A percentile compares a stretch with the other conserved stretches of the same genome.
These are phyloP conservation scores for Tetrapyrgos nigripes DNA, from an alignment of 1,284 basidiomycete genomes.

Conservation along the genomic window DNA sequence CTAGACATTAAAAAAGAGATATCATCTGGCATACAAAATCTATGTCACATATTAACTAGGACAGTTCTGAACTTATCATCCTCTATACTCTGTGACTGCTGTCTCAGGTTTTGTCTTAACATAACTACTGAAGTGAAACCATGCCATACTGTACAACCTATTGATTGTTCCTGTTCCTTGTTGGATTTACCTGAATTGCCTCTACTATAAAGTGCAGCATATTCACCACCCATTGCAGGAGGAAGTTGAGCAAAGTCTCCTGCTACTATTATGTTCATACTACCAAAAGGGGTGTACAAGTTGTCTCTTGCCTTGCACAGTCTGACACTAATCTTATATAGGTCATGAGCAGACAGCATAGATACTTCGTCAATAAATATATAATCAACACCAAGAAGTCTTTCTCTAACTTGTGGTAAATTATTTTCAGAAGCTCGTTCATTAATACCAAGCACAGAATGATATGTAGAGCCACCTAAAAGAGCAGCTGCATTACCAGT, in stretches of 20 bases:
- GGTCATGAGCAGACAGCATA: conserved; percentile 18
- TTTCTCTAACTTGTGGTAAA: neutral
- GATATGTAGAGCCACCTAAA: conserved; percentile 35
- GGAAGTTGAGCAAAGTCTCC: conserved; percentile 26
- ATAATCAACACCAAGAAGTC: conserved; percentile 17
- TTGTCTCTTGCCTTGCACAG: neutral
- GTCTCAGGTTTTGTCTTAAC: neutral
- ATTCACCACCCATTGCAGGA: too few relatives aligned
- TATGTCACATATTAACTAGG: conserved; percentile 24
- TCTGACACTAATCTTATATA: conserved; percentile 14
- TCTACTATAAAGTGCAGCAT: neutral
- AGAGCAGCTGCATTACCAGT: conserved; percentile 35
- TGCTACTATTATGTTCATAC: conserved; percentile 21
- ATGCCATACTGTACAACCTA: conserved; percentile 19
- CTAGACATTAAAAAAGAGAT: conserved; percentile 15
- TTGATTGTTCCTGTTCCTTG: neutral
- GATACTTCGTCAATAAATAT: conserved; percentile 25
- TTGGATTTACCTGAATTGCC: neutral
- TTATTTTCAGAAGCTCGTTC: conserved; percentile 1
- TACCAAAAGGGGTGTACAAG: conserved; percentile 13
- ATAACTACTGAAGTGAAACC: conserved; percentile 6
- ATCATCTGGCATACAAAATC: conserved; percentile 20
- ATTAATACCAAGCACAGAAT: conserved; percentile 30
- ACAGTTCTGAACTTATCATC: conserved; percentile 13
- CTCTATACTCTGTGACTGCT: neutral